A percentile compares a stretch with the other conserved stretches of the same genome.
phyloP scores from a whole-genome alignment of 441 rosid genomes.

The Omphalea diandra region DNA sequence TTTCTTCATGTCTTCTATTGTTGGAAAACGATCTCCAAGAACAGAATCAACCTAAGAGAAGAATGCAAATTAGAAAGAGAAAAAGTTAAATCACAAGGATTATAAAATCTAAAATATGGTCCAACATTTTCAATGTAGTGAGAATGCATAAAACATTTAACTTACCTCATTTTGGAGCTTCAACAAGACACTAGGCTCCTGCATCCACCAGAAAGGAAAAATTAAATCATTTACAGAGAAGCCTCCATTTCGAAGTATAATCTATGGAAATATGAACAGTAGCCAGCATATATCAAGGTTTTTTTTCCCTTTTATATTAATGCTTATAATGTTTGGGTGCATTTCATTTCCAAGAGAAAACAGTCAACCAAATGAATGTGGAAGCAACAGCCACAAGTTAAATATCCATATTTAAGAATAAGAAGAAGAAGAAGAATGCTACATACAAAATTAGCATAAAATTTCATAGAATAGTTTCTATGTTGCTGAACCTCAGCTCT shows the following conservation, averaged over 20 bases:
- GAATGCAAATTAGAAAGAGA: slow-evolving; percentile 1
- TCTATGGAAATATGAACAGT: not conserved
- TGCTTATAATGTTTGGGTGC: not conserved
- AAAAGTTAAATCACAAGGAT: not conserved
- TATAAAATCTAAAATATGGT: slow-evolving; percentile 16
- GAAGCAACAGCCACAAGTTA: not conserved
- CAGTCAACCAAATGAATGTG: not conserved
- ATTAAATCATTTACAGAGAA: slow-evolving; percentile 12
- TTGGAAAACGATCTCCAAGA: slow-evolving; percentile 86
- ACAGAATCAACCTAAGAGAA: slow-evolving; percentile 77
- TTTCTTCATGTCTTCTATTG: slow-evolving; percentile 82
- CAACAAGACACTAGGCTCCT: slow-evolving; percentile 81
- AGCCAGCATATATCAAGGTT: not conserved
- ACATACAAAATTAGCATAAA: not conserved
- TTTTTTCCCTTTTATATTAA: too few species aligned
- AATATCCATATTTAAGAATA: not conserved
- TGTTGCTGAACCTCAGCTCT: slow-evolving; percentile 9
- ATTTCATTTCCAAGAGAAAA: not conserved
- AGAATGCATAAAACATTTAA: slow-evolving; percentile 7
- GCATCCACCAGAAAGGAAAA: slow-evolving; percentile 29
- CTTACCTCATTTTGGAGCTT: slow-evolving; percentile 90
- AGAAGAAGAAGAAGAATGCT: not conserved
- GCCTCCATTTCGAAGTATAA: slow-evolving; percentile 5
- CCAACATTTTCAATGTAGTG: slow-evolving; percentile 1
- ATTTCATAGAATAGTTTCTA: not conserved